Percentiles rank a stretch among this genome's conserved stretches.
These are phyloP conservation scores for Diddensiella transvaalensis DNA, from an alignment of 805 yeast genomes.

Conservation along the genomic window DNA sequence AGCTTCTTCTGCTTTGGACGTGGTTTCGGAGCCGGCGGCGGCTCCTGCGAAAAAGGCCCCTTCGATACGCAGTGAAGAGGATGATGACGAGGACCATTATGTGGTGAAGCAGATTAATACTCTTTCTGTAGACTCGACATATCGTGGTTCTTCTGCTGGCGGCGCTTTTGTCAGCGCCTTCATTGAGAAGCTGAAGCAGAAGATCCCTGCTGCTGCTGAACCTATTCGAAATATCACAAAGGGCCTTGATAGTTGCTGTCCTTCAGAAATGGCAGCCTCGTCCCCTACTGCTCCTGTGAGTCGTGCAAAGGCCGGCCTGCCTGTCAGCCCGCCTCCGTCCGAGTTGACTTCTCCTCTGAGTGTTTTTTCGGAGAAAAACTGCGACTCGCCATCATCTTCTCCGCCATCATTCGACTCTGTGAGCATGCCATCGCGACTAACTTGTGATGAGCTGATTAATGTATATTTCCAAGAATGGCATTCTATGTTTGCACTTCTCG, in stretches of 20 bases:
- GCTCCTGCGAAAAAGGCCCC: background rate
- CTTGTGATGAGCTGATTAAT: slow-evolving; percentile 64
- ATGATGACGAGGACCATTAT: slow-evolving; percentile 27
- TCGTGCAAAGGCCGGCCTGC: background rate
- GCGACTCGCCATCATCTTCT: slow-evolving; percentile 2
- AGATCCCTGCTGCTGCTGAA: slow-evolving; percentile 23
- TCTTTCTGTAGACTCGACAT: slow-evolving; percentile 32
- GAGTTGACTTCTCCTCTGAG: background rate
- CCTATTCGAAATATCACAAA: slow-evolving; percentile 12
- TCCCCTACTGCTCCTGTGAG: background rate
- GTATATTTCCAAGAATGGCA: slow-evolving; percentile 79
- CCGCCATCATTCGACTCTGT: background rate
- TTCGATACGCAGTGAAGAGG: slow-evolving; percentile 3
- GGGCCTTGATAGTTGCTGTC: slow-evolving; percentile 1
- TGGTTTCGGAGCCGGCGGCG: background rate
- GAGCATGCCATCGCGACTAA: slow-evolving; percentile 47
- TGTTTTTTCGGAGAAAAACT: background rate
- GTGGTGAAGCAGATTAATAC: slow-evolving; percentile 26
- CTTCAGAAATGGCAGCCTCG: background rate
- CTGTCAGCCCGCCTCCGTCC: slow-evolving; percentile 7
- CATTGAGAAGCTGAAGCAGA: slow-evolving; percentile 27
- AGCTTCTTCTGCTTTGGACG: slow-evolving; percentile 1
- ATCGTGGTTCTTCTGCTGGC: slow-evolving; percentile 35
- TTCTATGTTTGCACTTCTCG: slow-evolving; percentile 61
- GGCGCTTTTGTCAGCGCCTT: slow-evolving; percentile 30